phyloP scores from a whole-genome alignment of 192 early-diverging fungal genomes.

The Coemansia sp. region DNA sequence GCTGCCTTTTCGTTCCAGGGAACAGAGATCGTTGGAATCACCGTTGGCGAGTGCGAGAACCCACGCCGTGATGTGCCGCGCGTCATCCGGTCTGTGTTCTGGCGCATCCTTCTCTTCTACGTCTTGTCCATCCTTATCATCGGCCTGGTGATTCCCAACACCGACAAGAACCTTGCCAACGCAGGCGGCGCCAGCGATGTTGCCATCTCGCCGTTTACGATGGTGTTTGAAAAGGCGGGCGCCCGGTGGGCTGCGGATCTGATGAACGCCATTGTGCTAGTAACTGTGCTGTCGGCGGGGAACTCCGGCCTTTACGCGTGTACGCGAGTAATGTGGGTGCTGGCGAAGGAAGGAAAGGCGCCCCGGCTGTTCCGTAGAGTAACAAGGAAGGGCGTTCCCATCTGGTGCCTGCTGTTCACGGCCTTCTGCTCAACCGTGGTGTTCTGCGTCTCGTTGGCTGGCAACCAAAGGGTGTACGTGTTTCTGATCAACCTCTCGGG shows the following conservation, averaged over 20 bases:
- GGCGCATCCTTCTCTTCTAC: slow-evolving; percentile 86
- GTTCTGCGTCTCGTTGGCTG: slow-evolving; percentile 63
- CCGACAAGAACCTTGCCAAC: slow-evolving; percentile 59
- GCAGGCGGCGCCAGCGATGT: slow-evolving; percentile 50
- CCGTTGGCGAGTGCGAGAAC: slow-evolving; percentile 87
- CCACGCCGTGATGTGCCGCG: slow-evolving; percentile 75
- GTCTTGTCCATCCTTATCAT: slow-evolving; percentile 76
- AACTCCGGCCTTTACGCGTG: slow-evolving; percentile 86
- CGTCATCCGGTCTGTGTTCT: slow-evolving; percentile 77
- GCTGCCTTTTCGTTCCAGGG: slow-evolving; percentile 86
- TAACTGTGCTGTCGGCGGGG: slow-evolving; percentile 73
- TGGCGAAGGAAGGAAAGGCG: slow-evolving; percentile 78
- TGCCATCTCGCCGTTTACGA: slow-evolving; percentile 69
- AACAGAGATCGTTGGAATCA: slow-evolving; percentile 88
- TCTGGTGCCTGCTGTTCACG: slow-evolving; percentile 58
- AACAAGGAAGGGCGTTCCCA: slow-evolving; percentile 52
- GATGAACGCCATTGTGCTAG: slow-evolving; percentile 72
- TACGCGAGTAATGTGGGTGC: slow-evolving; percentile 75
- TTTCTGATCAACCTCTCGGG: slow-evolving; percentile 71
- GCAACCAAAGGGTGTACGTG: slow-evolving; percentile 71
- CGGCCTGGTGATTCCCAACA: slow-evolving; percentile 77
- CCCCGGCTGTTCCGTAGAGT: slow-evolving; percentile 65
- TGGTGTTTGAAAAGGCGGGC: slow-evolving; percentile 67
- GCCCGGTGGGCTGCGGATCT: slow-evolving; percentile 62
- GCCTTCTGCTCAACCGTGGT: slow-evolving; percentile 64